Base-by-base conservation (phyloP, 768 basidiomycete species). In the Termitomyces sp. region DNA sequence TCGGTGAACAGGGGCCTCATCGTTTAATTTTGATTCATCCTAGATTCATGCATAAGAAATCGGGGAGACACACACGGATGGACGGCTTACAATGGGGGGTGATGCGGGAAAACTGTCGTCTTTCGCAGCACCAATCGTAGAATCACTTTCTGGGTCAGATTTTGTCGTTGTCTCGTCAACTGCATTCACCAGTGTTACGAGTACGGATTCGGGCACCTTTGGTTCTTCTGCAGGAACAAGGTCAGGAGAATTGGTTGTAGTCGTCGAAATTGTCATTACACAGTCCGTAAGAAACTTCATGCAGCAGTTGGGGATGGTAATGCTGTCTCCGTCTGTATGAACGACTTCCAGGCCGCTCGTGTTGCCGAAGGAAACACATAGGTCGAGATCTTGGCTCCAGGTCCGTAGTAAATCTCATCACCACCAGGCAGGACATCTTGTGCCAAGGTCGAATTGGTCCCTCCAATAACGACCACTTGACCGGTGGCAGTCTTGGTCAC, bases 101-200 rank as follows among this genome's bases (percentile, higher is more conserved):
- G 59, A 63, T 11, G 67, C 65, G 32, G 68, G 55, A 7, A 63
- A 45, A 58, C 59, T 64, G 24, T 76, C 72, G 42, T 78, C 75
- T 59, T 75, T 73, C 13, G 68, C 70, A 3, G 86, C 90, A 22
- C 86, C 91, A 54, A 94, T 92, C 1, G 92, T 94, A 16, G 91
- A 92, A 69, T 94, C 92, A 66, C 89, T 93, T 48, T 92, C 92
- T 3, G 82, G 78, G 65, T 90, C 92, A 15, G 86, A 82, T 65
- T 81, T 86, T 50, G 62, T 28, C 38, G 56, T 45, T 62, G 69
- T 58, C 45, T 57, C 55, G 55, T 61, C 62, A 50, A 60, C 57
- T 20, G 53, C 35, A 16, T 50, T 55, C 16, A 63, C 46, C 12
- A 61, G 63, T 32, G 64, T 57, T 15, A 57, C 39, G 4, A 35